Evolutionary conservation across 73 alveolate species (phyloP), one percentile per base, ranked within the genome.

Genomic region (Blepharisma stoltei): DNA sequence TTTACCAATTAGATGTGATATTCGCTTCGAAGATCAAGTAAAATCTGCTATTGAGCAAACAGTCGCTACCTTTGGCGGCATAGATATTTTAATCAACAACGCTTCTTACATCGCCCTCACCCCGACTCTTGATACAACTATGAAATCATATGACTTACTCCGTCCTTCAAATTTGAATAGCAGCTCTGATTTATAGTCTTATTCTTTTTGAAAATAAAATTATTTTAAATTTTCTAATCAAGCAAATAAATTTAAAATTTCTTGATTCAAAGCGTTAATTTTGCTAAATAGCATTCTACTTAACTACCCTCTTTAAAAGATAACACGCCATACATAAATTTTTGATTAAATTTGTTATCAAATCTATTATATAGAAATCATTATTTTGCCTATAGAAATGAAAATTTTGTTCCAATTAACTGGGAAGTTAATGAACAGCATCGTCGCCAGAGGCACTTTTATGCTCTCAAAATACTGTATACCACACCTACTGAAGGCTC

Each of bases 391-490:
- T n/a, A n/a, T n/a, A n/a, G n/a, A n/a, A n/a, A 49, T 49, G 8
- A 9, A 49, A 49, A 8, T 25, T 6, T 6, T 43, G 77, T 50
- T 67, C 70, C 47, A 82, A 81, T 41, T 71, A n/a, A n/a, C 87
- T n/a, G n/a, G n/a, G n/a, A n/a, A n/a, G n/a, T n/a, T n/a, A 53
- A 89, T 89, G 92, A 86, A 86, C 83, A 21, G 76, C 14, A 88
- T 92, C 67, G 89, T 89, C 65, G 67, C 96, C 0, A 81, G 97
- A 86, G 97, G 96, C 1, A 89, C 97, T 20, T 92, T 76, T 70
- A 54, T 92, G 78, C 75, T 81, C 70, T 75, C 95, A 37, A 92
- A 92, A 84, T 71, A 78, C 69, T 89, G 94, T 76, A 68, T 86
- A 8, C 96, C 96, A 20, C 83, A 92, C 76, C 89, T 92, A 20